phyloP scores from a whole-genome alignment of 75 land plant species.

The Chamaecyparis obtusa region DNA sequence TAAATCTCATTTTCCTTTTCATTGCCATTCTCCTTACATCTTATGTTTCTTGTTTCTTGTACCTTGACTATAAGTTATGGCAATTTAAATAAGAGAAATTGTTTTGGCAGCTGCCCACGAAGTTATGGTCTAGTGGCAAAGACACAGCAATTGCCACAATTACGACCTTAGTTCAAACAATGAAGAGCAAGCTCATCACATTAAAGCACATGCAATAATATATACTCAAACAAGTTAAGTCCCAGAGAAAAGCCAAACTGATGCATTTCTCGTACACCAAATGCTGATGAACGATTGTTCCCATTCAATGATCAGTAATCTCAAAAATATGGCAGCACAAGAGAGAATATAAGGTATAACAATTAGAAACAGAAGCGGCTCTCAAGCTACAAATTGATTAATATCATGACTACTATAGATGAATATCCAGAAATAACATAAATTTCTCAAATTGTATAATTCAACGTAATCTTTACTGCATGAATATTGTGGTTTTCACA shows the following conservation, averaged over 20 bases:
- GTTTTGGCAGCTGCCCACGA: background rate
- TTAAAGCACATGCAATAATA: background rate
- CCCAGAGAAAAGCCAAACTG: background rate
- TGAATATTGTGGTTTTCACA: background rate
- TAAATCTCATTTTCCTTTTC: too few relatives aligned
- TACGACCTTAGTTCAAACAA: background rate
- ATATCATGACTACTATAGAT: background rate
- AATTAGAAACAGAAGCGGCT: background rate
- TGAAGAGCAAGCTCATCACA: background rate
- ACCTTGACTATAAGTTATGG: background rate
- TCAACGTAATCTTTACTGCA: background rate
- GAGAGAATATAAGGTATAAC: background rate
- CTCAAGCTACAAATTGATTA: background rate
- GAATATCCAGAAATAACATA: background rate
- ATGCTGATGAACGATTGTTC: background rate
- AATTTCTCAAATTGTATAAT: background rate
- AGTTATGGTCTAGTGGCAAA: background rate
- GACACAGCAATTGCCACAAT: background rate
- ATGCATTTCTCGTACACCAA: background rate
- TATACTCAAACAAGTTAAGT: background rate
- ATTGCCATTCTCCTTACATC: too few relatives aligned
- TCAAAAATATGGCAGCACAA: background rate
- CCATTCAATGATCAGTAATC: background rate
- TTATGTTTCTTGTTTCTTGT: too few relatives aligned
- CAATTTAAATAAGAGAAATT: too few relatives aligned